Evolutionary conservation across 192 early-diverging fungal genomes (phyloP).

Genomic region (Coemansia sp.): DNA sequence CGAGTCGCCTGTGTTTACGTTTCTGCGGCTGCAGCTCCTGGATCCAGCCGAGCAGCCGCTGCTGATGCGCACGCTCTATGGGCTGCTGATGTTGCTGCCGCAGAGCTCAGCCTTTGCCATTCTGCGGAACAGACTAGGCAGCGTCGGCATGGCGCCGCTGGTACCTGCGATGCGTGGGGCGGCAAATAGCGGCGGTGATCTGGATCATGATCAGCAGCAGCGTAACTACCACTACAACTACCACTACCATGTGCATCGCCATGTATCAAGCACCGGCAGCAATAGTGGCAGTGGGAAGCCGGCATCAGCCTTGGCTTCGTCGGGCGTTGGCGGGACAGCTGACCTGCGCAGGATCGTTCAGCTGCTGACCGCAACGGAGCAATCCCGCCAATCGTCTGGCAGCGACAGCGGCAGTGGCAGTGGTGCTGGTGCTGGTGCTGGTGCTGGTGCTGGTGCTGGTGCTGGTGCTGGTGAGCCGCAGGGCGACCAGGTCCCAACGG

Average conservation of each 20-base stretch:
- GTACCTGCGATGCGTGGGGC: background rate
- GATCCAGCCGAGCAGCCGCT: slow-evolving; percentile 90
- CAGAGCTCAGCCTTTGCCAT: slow-evolving; percentile 97
- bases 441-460: too few relatives aligned
- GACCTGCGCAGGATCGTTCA: slow-evolving; percentile 4
- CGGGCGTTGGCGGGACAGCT: background rate
- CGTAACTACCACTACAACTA: slow-evolving; percentile 30
- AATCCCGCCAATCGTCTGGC: background rate
- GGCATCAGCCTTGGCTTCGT: background rate
- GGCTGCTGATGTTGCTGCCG: slow-evolving; percentile 94
- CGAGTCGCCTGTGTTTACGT: slow-evolving; percentile 97
- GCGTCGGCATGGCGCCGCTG: slow-evolving; percentile 57
- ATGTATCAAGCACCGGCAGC: background rate
- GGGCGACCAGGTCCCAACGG: background rate
- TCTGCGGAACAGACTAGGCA: slow-evolving; percentile 87
- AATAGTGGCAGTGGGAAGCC: background rate
- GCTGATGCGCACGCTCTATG: slow-evolving; percentile 91
- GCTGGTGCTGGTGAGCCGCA: background rate
- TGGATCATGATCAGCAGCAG: slow-evolving; percentile 1
- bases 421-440: too few relatives aligned
- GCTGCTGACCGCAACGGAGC: slow-evolving; percentile 3
- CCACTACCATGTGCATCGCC: slow-evolving; percentile 23
- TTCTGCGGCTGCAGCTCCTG: slow-evolving; percentile 87
- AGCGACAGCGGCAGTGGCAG: too few relatives aligned
- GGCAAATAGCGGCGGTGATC: background rate